These are phyloP conservation scores for Omphalea diandra DNA, from an alignment of 441 rosid genomes.

Conservation along the genomic window DNA sequence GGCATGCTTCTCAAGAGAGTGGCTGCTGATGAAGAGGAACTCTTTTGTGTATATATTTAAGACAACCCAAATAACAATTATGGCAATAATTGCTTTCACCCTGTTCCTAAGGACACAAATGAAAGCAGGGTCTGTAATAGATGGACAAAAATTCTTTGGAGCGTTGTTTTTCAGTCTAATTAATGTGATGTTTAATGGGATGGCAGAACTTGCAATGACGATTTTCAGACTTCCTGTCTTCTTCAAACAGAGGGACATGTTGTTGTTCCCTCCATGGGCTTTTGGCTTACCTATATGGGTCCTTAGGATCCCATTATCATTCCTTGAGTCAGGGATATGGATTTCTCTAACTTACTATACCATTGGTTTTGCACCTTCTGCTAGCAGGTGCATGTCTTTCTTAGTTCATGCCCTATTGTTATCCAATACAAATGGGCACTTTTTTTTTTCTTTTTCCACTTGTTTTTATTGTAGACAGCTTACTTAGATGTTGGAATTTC, in stretches of 20 bases:
- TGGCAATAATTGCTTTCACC: slow-evolving; percentile 55
- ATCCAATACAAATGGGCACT: neutral
- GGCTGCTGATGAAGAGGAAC: slow-evolving; percentile 72
- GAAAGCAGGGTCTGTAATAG: slow-evolving; percentile 46
- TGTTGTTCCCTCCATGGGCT: slow-evolving; percentile 85
- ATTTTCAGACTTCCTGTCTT: slow-evolving; percentile 73
- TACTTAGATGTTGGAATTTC: neutral
- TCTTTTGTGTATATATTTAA: slow-evolving; percentile 70
- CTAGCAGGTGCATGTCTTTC: slow-evolving; percentile 56
- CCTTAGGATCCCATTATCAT: slow-evolving; percentile 63
- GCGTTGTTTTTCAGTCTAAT: slow-evolving; percentile 59
- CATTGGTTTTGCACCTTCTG: slow-evolving; percentile 75
- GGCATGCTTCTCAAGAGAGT: slow-evolving; percentile 77
- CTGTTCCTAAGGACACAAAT: slow-evolving; percentile 61
- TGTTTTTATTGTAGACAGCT: neutral
- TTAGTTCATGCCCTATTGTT: neutral
- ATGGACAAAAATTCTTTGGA: slow-evolving; percentile 57
- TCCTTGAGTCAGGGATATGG: slow-evolving; percentile 69
- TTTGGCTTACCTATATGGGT: slow-evolving; percentile 67
- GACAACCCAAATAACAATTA: slow-evolving; percentile 63
- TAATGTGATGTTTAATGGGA: slow-evolving; percentile 80
- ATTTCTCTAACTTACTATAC: slow-evolving; percentile 64
- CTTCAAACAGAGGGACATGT: slow-evolving; percentile 81
- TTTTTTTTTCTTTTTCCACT: neutral
- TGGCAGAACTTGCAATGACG: slow-evolving; percentile 66